Percentiles rank a stretch among this genome's conserved stretches.
Conservation (phyloP, 148 eudicot genomes). For the Drosera capensis region DNA sequence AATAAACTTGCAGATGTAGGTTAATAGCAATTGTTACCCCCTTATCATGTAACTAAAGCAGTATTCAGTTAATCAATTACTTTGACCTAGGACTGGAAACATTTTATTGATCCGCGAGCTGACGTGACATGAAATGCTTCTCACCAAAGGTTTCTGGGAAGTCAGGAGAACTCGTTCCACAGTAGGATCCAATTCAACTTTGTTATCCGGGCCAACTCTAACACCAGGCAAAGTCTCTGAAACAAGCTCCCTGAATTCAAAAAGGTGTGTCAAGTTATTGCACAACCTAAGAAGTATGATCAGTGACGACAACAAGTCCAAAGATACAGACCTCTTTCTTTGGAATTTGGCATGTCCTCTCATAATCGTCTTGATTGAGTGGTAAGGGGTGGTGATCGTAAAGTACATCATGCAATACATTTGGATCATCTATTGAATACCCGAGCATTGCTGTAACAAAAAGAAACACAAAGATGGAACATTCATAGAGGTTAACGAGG, state of each 20-base stretch:
- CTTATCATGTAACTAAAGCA: no score
- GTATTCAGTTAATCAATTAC: no score
- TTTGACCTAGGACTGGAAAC: not conserved
- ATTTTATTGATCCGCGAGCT: not conserved
- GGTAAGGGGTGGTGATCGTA: constrained; percentile 56
- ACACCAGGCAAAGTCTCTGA: constrained; percentile 63
- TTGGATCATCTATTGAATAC: constrained; percentile 2
- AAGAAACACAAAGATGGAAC: not conserved
- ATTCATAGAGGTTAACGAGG: no score
- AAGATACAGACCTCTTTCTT: constrained; percentile 40
- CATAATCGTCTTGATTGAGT: constrained; percentile 49
- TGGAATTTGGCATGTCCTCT: constrained; percentile 54
- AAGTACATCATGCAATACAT: constrained; percentile 9
- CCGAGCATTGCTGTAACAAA: constrained; percentile 27
- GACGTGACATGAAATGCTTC: not conserved
- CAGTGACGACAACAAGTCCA: no score
- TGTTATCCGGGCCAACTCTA: constrained; percentile 34
- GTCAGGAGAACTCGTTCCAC: constrained; percentile 29
- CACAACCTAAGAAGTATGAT: no score
- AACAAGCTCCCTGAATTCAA: constrained; percentile 79
- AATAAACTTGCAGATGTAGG: no score
- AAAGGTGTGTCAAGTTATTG: not conserved
- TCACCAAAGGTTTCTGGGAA: constrained; percentile 71
- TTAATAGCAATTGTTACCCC: no score
- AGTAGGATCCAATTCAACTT: constrained; percentile 50